Percentiles rank a stretch among this genome's conserved stretches.
Evolutionary conservation across 345 rosid genomes (phyloP).

Genomic region (Leavenworthia alabamica): DNA sequence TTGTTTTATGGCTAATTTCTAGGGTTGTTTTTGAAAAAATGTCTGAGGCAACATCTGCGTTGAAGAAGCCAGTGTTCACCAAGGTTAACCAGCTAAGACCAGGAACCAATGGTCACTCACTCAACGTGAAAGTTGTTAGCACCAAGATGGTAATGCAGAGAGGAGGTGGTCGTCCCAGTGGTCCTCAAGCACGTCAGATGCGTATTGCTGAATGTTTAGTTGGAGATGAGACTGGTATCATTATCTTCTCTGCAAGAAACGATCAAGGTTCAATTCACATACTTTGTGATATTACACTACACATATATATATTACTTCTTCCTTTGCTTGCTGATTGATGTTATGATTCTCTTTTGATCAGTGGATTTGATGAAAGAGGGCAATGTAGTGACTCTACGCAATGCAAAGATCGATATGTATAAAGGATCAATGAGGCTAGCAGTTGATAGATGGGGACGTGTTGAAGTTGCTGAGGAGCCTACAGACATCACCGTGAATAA

Average conservation of each 20-base stretch:
- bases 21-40: conserved; percentile 21
- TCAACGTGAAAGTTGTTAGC: conserved; percentile 75
- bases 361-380: conserved; percentile 91
- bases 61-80: conserved; percentile 85
- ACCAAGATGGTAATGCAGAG: conserved; percentile 76
- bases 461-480: conserved; percentile 46
- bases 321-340: not conserved
- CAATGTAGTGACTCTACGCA: conserved; percentile 50
- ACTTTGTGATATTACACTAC: not conserved
- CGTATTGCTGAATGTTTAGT: conserved; percentile 83
- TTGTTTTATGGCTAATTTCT: not conserved
- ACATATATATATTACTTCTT: no score
- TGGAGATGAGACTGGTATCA: conserved; percentile 91
- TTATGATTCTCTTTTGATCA: conserved; percentile 22
- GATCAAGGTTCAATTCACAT: conserved; percentile 63
- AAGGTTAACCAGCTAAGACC: conserved; percentile 91
- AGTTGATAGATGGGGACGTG: conserved; percentile 62
- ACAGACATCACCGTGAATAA: conserved; percentile 59
- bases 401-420: conserved; percentile 72
- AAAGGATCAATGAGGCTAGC: conserved; percentile 86
- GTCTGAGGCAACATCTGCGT: conserved; percentile 76
- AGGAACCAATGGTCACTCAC: conserved; percentile 76
- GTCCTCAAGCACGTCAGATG: conserved; percentile 79
- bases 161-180: conserved; percentile 60
- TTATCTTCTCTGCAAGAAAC: conserved; percentile 81